Conservation (phyloP, 371 early-diverging fungal species). For the Actinomortierella wolfii region DNA sequence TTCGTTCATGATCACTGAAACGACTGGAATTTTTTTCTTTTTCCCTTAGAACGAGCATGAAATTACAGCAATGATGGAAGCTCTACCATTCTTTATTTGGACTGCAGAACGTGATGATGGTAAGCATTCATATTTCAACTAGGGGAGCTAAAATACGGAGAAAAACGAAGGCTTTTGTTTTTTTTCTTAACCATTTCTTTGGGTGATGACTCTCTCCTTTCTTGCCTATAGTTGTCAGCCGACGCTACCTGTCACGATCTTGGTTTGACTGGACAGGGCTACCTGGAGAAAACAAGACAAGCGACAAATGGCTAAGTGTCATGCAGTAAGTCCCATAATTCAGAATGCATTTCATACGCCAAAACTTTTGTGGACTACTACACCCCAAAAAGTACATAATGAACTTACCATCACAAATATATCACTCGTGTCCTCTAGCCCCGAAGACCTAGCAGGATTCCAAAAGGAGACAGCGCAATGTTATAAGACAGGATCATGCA, state of each 20-base stretch:
- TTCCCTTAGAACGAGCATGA: slow-evolving; percentile 37
- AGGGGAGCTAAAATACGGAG: not conserved
- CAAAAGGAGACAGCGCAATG: slow-evolving; percentile 42
- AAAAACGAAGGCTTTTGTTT: not conserved
- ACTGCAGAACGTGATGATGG: slow-evolving; percentile 39
- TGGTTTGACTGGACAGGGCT: slow-evolving; percentile 46
- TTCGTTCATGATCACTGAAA: not conserved
- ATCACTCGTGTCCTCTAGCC: slow-evolving; percentile 10
- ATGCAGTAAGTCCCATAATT: slow-evolving; percentile 46
- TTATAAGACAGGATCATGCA: slow-evolving; percentile 39
- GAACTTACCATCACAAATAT: not conserved
- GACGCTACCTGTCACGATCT: slow-evolving; percentile 35
- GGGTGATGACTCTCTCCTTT: not conserved
- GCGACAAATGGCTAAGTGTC: slow-evolving; percentile 40
- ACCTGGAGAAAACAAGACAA: slow-evolving; percentile 27
- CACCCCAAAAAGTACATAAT: not conserved
- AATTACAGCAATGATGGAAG: slow-evolving; percentile 43
- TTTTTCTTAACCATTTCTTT: not conserved
- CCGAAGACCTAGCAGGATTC: slow-evolving; percentile 35
- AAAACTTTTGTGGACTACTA: too few relatives aligned
- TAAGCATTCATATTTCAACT: not conserved
- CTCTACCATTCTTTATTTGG: slow-evolving; percentile 43
- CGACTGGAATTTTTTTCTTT: too few relatives aligned
- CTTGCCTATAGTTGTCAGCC: slow-evolving; percentile 21
- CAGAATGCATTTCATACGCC: not conserved